These are phyloP conservation scores for Penicillium polonicum DNA, from an alignment of 2,329 filamentous ascomycete species.

Conservation along the genomic window DNA sequence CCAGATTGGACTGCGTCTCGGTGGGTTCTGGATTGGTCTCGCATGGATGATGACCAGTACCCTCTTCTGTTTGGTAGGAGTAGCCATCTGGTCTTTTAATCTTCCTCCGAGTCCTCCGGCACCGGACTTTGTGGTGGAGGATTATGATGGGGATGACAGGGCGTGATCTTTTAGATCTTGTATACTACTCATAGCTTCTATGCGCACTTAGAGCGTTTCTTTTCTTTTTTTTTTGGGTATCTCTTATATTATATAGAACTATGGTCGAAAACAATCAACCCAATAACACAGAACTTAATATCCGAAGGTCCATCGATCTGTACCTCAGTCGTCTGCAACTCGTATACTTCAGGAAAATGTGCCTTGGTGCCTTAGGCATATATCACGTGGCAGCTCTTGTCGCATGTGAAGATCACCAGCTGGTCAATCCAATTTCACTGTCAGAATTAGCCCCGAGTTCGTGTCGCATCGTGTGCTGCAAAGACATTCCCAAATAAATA, in stretches of 20 bases:
- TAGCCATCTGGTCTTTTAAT: conserved; percentile 30
- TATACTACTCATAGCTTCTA: conserved; percentile 9
- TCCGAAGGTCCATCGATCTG: neutral
- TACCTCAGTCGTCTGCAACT: neutral
- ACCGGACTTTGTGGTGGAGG: conserved; percentile 22
- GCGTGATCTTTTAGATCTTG: conserved; percentile 6
- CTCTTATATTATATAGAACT: neutral
- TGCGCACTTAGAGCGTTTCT: neutral
- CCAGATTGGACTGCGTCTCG: conserved; percentile 47
- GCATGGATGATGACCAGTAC: conserved; percentile 46
- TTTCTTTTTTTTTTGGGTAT: neutral
- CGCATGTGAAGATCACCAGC: conserved; percentile 12
- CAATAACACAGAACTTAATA: neutral
- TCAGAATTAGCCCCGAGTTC: neutral
- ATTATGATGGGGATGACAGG: conserved; percentile 20
- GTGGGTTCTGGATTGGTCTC: conserved; percentile 49
- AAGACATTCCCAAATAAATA: neutral
- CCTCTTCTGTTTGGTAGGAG: conserved; percentile 34
- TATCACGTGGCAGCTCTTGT: conserved; percentile 1
- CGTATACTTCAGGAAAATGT: neutral
- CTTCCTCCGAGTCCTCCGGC: conserved; percentile 17
- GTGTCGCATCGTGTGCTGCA: neutral
- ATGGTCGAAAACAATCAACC: neutral
- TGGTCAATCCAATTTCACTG: neutral
- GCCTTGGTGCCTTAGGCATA: neutral